A percentile compares a stretch with the other conserved stretches of the same genome.
phyloP scores from a whole-genome alignment of 495 filamentous ascomycete species.

The Sporormia fimetaria region DNA sequence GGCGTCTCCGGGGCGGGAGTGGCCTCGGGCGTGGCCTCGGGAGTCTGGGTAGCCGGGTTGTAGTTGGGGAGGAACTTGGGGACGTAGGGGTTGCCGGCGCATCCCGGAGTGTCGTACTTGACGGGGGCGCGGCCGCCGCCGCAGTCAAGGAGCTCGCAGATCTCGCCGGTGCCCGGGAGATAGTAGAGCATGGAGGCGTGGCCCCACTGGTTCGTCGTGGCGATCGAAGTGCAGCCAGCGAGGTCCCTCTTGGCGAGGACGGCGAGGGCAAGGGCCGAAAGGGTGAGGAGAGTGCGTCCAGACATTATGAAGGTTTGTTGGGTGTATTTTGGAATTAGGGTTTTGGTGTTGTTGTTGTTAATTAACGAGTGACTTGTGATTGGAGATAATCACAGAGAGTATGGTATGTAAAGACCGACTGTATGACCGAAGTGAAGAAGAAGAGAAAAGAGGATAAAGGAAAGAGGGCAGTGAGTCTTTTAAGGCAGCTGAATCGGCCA shows the following conservation, averaged over 20 bases:
- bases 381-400: too few species aligned
- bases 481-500: too few species aligned
- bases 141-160: constrained; percentile 52
- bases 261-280: constrained; percentile 7
- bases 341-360: too few species aligned
- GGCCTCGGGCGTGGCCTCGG: not conserved
- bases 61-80: constrained; percentile 39
- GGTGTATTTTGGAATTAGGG: too few species aligned
- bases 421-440: too few species aligned
- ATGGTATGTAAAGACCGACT: too few species aligned
- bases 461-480: too few species aligned
- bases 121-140: constrained; percentile 53
- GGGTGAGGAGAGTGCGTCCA: constrained; percentile 4
- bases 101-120: constrained; percentile 50
- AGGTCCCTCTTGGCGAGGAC: constrained; percentile 39
- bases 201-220: constrained; percentile 28
- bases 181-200: constrained; percentile 35
- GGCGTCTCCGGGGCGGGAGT: not conserved
- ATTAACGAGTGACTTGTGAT: too few species aligned
- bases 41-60: not conserved
- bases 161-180: constrained; percentile 46
- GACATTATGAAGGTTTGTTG: constrained; percentile 5
- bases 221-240: constrained; percentile 37
- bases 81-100: constrained; percentile 44
- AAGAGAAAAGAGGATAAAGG: too few species aligned